These are phyloP conservation scores for Acacia crassicarpa DNA, from an alignment of 306 rosid species.

Conservation along the genomic window DNA sequence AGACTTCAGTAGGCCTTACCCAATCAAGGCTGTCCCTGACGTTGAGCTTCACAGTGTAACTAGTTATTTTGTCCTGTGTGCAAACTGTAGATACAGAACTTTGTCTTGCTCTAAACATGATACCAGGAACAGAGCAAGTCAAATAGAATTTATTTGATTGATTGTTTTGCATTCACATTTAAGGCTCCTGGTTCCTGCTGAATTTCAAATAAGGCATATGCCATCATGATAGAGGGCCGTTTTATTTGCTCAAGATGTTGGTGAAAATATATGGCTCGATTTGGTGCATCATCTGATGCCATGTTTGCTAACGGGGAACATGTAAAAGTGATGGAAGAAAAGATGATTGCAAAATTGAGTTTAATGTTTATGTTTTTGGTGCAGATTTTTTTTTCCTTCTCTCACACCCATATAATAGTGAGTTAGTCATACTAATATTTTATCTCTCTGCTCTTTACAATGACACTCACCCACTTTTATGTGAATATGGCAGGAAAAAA, in stretches of 20 bases:
- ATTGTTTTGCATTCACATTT: neutral
- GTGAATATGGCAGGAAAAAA: too few species aligned
- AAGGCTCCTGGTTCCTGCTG: neutral
- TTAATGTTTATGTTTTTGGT: too few species aligned
- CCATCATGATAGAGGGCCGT: neutral
- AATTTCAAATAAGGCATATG: neutral
- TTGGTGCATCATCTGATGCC: neutral
- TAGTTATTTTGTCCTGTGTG: slow-evolving; percentile 41
- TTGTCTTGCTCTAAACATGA: slow-evolving; percentile 35
- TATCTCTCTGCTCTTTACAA: too few species aligned
- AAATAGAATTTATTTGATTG: slow-evolving; percentile 23
- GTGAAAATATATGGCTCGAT: too few species aligned
- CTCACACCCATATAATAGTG: too few species aligned
- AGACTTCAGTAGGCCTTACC: slow-evolving; percentile 12
- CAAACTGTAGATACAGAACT: slow-evolving; percentile 48
- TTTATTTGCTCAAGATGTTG: neutral
- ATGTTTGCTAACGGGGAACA: neutral
- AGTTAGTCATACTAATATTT: too few species aligned
- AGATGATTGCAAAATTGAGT: neutral
- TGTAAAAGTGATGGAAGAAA: neutral
- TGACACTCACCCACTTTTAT: too few species aligned
- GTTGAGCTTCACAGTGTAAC: slow-evolving; percentile 32
- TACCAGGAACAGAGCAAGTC: slow-evolving; percentile 29
- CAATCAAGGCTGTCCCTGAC: slow-evolving; percentile 17
- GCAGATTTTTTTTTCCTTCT: too few species aligned